Evolutionary conservation across 2,329 filamentous ascomycete species (phyloP).

Genomic region (Rutstroemia sp.): DNA sequence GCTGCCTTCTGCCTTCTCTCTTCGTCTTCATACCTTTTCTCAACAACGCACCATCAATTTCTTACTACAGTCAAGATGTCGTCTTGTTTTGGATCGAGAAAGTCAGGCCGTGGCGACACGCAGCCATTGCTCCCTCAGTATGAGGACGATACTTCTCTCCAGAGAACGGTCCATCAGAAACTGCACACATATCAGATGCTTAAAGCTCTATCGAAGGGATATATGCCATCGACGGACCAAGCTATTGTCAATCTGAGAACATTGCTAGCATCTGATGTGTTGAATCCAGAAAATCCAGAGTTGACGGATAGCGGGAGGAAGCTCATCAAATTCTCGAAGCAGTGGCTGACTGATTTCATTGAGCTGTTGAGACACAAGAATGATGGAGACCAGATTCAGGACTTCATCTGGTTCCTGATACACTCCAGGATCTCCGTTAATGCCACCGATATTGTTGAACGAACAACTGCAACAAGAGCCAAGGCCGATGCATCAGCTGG

Average conservation of each 20-base stretch:
- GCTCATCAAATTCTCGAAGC: conserved; percentile 62
- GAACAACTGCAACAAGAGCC: conserved; percentile 54
- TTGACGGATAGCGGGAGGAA: conserved; percentile 72
- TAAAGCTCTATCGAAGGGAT: conserved; percentile 72
- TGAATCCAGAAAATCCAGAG: conserved; percentile 67
- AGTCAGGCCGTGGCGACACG: conserved; percentile 23
- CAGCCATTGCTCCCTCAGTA: conserved; percentile 77
- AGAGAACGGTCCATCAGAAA: conserved; percentile 77
- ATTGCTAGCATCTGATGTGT: conserved; percentile 66
- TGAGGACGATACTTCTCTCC: conserved; percentile 70
- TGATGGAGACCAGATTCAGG: conserved; percentile 74
- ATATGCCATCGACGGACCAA: conserved; percentile 89
- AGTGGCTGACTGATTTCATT: conserved; percentile 73
- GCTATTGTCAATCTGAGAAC: conserved; percentile 71
- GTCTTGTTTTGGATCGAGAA: conserved; percentile 28
- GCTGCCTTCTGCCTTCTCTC: background rate
- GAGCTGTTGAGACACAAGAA: conserved; percentile 81
- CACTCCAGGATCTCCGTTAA: conserved; percentile 67
- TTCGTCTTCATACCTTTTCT: background rate
- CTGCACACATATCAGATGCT: conserved; percentile 91
- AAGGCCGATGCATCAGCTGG: conserved; percentile 66
- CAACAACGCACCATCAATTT: background rate
- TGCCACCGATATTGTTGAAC: conserved; percentile 52
- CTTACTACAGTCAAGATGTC: conserved; percentile 21
- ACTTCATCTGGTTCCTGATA: conserved; percentile 79